Percentiles rank a stretch among this genome's conserved stretches.
Conservation (phyloP, 1,284 basidiomycete species). For the Malassezia sp. region DNA sequence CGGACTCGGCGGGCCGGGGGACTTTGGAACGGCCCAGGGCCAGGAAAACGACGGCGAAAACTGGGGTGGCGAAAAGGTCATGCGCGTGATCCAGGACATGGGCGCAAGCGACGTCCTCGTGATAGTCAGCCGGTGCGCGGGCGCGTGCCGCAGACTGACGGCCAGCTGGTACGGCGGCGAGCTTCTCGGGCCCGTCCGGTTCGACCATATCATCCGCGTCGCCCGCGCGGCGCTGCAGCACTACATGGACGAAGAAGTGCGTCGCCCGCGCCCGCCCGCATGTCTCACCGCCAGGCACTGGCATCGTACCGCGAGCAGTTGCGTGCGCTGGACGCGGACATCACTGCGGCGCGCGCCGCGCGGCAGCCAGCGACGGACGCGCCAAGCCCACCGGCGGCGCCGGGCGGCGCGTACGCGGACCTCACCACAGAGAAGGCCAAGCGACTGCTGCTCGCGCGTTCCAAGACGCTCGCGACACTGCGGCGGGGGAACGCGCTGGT, state of each 20-base stretch:
- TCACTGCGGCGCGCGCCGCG: constrained; percentile 5
- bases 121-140: constrained; percentile 37
- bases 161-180: constrained; percentile 72
- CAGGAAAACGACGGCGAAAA: constrained; percentile 42
- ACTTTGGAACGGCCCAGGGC: constrained; percentile 35
- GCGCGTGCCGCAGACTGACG: no score
- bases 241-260: constrained; percentile 56
- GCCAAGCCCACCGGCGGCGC: background rate
- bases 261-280: no score
- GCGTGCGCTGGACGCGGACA: constrained; percentile 21
- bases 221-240: constrained; percentile 59
- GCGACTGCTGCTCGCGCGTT: constrained; percentile 7
- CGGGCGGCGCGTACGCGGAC: constrained; percentile 5
- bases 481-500: no score
- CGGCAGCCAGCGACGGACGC: background rate
- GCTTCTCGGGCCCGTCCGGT: constrained; percentile 60
- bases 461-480: constrained; percentile 4
- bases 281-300: no score
- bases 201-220: constrained; percentile 64
- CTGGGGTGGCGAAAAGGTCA: constrained; percentile 33
- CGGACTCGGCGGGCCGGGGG: constrained; percentile 33
- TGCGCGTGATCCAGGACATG: constrained; percentile 25
- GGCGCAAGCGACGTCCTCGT: constrained; percentile 39
- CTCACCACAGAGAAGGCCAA: constrained; percentile 4
- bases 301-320: constrained; percentile 21